Evolutionary conservation across 352 stramenopile species (phyloP).

Genomic region (Phytophthora melonis): DNA sequence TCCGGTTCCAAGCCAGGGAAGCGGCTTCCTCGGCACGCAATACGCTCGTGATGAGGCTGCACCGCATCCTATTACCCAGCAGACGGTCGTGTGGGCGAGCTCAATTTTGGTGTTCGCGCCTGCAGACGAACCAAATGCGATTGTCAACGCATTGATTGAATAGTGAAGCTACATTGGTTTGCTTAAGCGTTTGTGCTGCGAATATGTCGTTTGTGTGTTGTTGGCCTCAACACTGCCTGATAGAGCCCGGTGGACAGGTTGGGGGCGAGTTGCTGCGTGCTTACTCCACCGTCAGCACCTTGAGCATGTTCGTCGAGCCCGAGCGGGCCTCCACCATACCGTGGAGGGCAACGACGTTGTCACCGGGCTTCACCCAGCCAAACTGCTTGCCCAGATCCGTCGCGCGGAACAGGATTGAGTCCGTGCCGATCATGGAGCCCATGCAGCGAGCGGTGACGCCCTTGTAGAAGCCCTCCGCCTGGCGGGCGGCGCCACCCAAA

Average conservation of each 20-base stretch:
- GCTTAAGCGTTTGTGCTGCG: conserved; percentile 4
- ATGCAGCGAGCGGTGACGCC: conserved; percentile 74
- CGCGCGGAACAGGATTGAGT: conserved; percentile 90
- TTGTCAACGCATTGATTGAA: conserved; percentile 18
- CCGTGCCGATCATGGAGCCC: conserved; percentile 91
- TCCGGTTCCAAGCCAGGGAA: background rate
- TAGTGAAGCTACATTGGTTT: conserved; percentile 38
- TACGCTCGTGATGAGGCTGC: background rate
- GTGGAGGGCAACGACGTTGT: conserved; percentile 91
- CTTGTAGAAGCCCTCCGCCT: conserved; percentile 77
- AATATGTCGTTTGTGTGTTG: background rate
- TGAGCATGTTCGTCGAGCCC: conserved; percentile 94
- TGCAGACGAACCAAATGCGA: background rate
- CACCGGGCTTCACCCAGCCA: conserved; percentile 89
- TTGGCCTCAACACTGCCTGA: conserved; percentile 25
- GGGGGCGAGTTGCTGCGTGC: background rate
- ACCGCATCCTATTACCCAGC: conserved; percentile 3
- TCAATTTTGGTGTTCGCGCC: conserved; percentile 6
- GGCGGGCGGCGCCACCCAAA: conserved; percentile 53
- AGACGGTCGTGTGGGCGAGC: background rate
- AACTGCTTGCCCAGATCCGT: conserved; percentile 89
- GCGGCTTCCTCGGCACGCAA: background rate
- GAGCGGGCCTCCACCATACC: conserved; percentile 90
- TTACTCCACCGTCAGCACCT: conserved; percentile 90
- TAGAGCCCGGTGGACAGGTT: conserved; percentile 22